Base-by-base conservation (phyloP, 345 rosid species). In the Acer yangbiense region DNA sequence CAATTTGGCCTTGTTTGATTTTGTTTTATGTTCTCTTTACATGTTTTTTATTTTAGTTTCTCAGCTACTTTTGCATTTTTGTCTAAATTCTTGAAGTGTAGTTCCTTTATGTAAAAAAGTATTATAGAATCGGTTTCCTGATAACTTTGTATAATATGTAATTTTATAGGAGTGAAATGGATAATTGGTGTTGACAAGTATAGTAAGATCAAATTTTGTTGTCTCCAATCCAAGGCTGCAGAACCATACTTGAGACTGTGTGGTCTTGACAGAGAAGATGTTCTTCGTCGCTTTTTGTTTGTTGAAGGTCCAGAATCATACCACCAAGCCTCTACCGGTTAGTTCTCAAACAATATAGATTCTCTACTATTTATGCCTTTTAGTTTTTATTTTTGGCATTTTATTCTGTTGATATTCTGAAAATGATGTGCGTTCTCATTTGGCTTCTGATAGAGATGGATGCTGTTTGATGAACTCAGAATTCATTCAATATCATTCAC, bases 201-300 rank as follows among this genome's bases (percentile, higher is more conserved):
- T 72, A 86, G 86, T 83, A 94, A 93, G 92, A 95, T 93, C 63
- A 95, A 92, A 84, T 95, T 93, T 80, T 95, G 99, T 79, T 95
- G 98, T 70, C 88, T 95, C 50, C 99, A 93, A 79, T 95, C 98
- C 60, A 85, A 84, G 62, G 84, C 97, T 35, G 98, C 99, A 48
- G 95, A 95, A 69, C 97, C 96, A 1, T 95, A 95, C 79, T 82
- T 95, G 88, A 78, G 75, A 50, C 69, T 89, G 66, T 82, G 96
- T 58, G 99, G 96, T 48, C 89, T 93, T 60, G 91, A 92, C 23
- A 84, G 88, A 60, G 91, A 90, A 65, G 95, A 92, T 78, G 98
- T 95, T 64, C 85, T 84, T 48, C 91, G 86, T 17, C 91, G 93
- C 35, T 93, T 95, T 79, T 80, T 95, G 79, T 95, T 95, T 61